Percentiles rank a stretch among this genome's conserved stretches.
Evolutionary conservation across 2,329 filamentous ascomycete species (phyloP).

Genomic region (Colletotrichum acutatum): DNA sequence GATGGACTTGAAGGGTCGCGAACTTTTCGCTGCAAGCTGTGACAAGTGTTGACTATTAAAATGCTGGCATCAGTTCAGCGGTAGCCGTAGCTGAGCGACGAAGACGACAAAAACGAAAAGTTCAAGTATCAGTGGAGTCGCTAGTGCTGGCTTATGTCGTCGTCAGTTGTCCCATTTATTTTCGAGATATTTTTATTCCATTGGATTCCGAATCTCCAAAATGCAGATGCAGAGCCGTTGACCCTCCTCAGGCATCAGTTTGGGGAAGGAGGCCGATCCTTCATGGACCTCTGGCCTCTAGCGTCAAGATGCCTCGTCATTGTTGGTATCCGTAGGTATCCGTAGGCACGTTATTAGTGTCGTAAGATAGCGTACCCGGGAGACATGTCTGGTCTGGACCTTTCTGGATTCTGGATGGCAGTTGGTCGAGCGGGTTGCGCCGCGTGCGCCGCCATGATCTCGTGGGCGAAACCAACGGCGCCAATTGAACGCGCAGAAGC

Average conservation of each 20-base stretch:
- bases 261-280: not conserved
- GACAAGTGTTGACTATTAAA: not conserved
- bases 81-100: not conserved
- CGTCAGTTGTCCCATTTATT: not conserved
- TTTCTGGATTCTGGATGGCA: not conserved
- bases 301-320: not conserved
- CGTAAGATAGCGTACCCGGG: not conserved
- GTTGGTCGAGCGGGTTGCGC: conserved; percentile 1
- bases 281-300: not conserved
- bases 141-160: not conserved
- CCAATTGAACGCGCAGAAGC: conserved; percentile 12
- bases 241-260: not conserved
- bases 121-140: not conserved
- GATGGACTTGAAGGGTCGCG: not conserved
- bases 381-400: not conserved
- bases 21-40: not conserved
- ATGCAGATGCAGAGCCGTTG: not conserved
- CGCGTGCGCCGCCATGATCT: conserved; percentile 24
- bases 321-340: not conserved
- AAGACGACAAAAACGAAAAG: not conserved
- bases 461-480: conserved; percentile 32
- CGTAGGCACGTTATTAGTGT: not conserved
- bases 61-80: not conserved
- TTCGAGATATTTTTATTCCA: not conserved
- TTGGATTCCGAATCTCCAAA: not conserved